Evolutionary conservation across 305 asterid species (phyloP), one percentile per base, ranked within the genome.

Genomic region (Rubia tinctorum): DNA sequence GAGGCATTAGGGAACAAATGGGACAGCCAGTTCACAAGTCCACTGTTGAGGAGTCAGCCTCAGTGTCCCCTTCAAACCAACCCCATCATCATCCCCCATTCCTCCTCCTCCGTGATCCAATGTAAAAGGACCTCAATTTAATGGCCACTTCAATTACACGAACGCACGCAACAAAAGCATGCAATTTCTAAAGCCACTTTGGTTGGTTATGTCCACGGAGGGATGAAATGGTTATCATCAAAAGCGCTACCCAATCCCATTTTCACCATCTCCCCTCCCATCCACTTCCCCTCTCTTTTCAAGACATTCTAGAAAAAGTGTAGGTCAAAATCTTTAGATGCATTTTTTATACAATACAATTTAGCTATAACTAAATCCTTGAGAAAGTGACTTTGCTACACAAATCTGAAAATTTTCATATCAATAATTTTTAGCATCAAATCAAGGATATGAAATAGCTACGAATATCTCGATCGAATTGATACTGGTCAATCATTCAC

Each of bases 41-140:
- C 88, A 82, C 87, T 79, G 91, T 73, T 87, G 86, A 79, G 77
- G 83, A 80, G 93, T 89, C 97, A 86, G 88, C 89, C 77, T 91
- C 95, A 88, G 56, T 80, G 81, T 85, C 81, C 81, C 81, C 81
- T 78, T 77, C 78, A 76, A 79, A 77, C 82, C 75, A 55, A 55
- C 80, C 90, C 95, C 68, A 63, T 63, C 67, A 62, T 62, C n/a
- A 62, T 62, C 68, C n/a, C 83, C 85, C 79, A 85, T 80, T 70
- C 65, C 23, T 60, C 18, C 65, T 34, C 37, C 65, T 34, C 37
- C 30, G 9, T 61, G 17, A 13, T 66, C 69, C 76, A 83, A 86
- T 79, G 73, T 82, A 69, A 64, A 64, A 71, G 73, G 75, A 69
- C 67, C 25, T 44, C 51, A 45, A 56, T 63, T 73, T 51, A 51